These are phyloP conservation scores for Metschnikowia anglica DNA, from an alignment of 805 yeast species.

Conservation along the genomic window DNA sequence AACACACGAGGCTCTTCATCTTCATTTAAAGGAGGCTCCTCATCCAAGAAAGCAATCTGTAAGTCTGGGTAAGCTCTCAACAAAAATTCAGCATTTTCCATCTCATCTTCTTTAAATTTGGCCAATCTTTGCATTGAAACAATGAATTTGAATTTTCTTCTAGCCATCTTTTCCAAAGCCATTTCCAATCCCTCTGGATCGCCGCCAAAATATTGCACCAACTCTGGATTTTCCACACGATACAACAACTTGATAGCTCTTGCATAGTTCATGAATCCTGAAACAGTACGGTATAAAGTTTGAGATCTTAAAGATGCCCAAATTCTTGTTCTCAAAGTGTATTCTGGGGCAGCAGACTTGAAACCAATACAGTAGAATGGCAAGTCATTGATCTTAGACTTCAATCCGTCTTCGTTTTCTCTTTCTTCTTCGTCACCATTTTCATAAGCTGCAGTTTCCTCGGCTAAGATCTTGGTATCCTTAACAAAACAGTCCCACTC, in stretches of 20 bases:
- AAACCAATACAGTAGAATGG: slow-evolving; percentile 49
- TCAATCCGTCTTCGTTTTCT: slow-evolving; percentile 60
- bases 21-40: slow-evolving; percentile 51
- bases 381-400: slow-evolving; percentile 69
- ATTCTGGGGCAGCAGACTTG: slow-evolving; percentile 49
- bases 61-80: slow-evolving; percentile 66
- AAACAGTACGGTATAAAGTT: slow-evolving; percentile 46
- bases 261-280: slow-evolving; percentile 49
- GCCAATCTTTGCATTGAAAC: slow-evolving; percentile 64
- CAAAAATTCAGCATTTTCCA: slow-evolving; percentile 56
- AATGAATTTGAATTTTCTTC: slow-evolving; percentile 61
- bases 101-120: slow-evolving; percentile 55
- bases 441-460: slow-evolving; percentile 74
- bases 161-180: slow-evolving; percentile 77
- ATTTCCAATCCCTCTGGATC: slow-evolving; percentile 95
- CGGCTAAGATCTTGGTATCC: slow-evolving; percentile 54
- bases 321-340: slow-evolving; percentile 46
- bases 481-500: slow-evolving; percentile 59
- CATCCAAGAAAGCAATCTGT: slow-evolving; percentile 62
- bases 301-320: slow-evolving; percentile 50
- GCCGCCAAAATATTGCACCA: slow-evolving; percentile 98
- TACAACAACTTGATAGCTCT: slow-evolving; percentile 45
- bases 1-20: slow-evolving; percentile 52
- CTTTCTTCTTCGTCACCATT: slow-evolving; percentile 48
- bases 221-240: slow-evolving; percentile 52